Evolutionary conservation across 2,329 filamentous ascomycete species (phyloP).

Genomic region (Lachnellula willkommii): DNA sequence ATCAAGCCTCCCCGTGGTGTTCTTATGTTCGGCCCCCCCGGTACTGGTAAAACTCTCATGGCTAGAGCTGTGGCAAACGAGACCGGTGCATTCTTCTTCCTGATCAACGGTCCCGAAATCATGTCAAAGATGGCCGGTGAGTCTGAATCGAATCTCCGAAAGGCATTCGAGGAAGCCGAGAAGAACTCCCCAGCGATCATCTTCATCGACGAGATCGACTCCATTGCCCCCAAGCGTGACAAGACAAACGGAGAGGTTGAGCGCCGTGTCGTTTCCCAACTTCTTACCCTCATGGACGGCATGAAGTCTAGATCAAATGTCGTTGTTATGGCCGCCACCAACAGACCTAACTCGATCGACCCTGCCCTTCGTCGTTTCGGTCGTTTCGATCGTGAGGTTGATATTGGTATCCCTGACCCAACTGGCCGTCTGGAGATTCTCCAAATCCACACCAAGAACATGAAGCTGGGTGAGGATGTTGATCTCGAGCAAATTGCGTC

Average conservation of each 20-base stretch:
- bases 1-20: conserved; percentile 99
- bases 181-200: conserved; percentile 99
- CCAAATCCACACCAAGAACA: conserved; percentile 99
- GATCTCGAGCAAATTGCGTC: conserved; percentile 94
- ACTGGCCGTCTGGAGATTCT: conserved; percentile 98
- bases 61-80: conserved; percentile 97
- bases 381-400: conserved; percentile 97
- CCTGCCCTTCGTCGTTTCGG: conserved; percentile 96
- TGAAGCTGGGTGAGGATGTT: conserved; percentile 97
- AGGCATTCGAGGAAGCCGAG: conserved; percentile 99
- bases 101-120: conserved; percentile 98
- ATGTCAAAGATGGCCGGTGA: conserved; percentile 99
- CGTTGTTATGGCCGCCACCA: conserved; percentile 98
- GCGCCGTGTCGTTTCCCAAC: conserved; percentile 95
- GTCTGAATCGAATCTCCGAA: conserved; percentile 94
- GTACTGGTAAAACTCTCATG: conserved; percentile 99
- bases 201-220: conserved; percentile 99
- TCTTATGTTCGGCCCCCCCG: conserved; percentile 90
- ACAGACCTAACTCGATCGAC: conserved; percentile 97
- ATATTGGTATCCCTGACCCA: conserved; percentile 96
- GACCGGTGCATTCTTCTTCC: conserved; percentile 98
- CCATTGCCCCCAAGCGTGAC: conserved; percentile 97
- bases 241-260: conserved; percentile 99
- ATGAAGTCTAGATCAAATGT: conserved; percentile 99
- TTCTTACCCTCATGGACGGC: conserved; percentile 96